These are phyloP conservation scores for Trematosphaeria pertusa DNA, from an alignment of 2,329 filamentous ascomycete genomes.

Conservation along the genomic window DNA sequence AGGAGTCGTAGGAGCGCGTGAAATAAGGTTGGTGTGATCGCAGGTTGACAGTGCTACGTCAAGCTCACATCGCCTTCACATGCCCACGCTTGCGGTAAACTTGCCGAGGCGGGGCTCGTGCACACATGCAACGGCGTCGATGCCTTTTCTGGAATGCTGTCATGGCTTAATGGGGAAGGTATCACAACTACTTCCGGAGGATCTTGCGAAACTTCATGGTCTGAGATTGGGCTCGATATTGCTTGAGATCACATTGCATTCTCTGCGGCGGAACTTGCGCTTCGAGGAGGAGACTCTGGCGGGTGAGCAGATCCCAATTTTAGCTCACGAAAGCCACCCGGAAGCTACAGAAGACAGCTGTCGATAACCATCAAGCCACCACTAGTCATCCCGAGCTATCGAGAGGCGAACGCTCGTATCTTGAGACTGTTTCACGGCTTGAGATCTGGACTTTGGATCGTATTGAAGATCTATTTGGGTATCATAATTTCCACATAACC, in stretches of 20 bases:
- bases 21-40: neutral
- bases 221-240: too few species aligned
- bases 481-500: neutral
- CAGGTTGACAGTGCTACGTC: conserved; percentile 2
- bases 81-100: conserved; percentile 6
- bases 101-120: conserved; percentile 9
- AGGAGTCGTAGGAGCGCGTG: neutral
- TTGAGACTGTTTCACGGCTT: too few species aligned
- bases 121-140: conserved; percentile 7
- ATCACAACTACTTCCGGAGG: too few species aligned
- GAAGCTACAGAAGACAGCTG: conserved; percentile 6
- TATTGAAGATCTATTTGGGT: neutral
- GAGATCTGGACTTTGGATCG: too few species aligned
- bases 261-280: too few species aligned
- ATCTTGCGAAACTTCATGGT: too few species aligned
- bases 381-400: too few species aligned
- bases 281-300: too few species aligned
- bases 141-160: conserved; percentile 4
- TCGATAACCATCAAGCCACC: too few species aligned
- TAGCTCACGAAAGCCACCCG: neutral
- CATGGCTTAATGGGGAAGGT: conserved; percentile 1
- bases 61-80: conserved; percentile 12
- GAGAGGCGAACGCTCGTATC: too few species aligned
- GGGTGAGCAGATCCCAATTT: conserved; percentile 4
- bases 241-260: too few species aligned